A percentile compares a stretch with the other conserved stretches of the same genome.
Evolutionary conservation across 1,139 yeast genomes (phyloP).

Genomic region (Geotrichum europaeum): DNA sequence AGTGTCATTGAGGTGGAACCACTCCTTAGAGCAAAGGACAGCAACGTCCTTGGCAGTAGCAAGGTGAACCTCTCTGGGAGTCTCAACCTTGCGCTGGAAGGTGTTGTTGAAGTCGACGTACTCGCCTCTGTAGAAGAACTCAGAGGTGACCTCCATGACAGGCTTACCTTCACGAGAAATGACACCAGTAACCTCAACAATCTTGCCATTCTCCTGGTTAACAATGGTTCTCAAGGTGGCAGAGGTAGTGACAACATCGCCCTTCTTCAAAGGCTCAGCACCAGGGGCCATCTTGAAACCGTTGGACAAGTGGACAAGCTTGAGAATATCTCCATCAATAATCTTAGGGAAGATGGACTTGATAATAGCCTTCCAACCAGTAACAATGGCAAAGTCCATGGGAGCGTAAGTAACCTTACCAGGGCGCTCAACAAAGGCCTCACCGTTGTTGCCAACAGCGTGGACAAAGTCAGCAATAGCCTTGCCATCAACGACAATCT

Average conservation of each 20-base stretch:
- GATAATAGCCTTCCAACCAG: slow-evolving; percentile 98
- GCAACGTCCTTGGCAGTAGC: slow-evolving; percentile 84
- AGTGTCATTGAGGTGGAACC: slow-evolving; percentile 80
- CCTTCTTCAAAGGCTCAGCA: slow-evolving; percentile 82
- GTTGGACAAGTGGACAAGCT: slow-evolving; percentile 89
- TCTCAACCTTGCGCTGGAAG: slow-evolving; percentile 80
- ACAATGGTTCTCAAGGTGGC: slow-evolving; percentile 86
- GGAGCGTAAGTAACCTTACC: slow-evolving; percentile 88
- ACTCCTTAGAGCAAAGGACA: slow-evolving; percentile 87
- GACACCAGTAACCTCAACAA: slow-evolving; percentile 92
- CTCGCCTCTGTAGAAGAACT: slow-evolving; percentile 92
- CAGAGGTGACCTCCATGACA: slow-evolving; percentile 90
- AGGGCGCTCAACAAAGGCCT: slow-evolving; percentile 85
- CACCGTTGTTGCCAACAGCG: slow-evolving; percentile 95
- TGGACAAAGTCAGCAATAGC: slow-evolving; percentile 90
- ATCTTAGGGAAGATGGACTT: slow-evolving; percentile 94
- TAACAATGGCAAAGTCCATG: slow-evolving; percentile 97
- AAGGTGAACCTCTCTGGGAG: slow-evolving; percentile 75
- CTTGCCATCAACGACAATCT: slow-evolving; percentile 62
- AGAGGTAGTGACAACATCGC: slow-evolving; percentile 73
- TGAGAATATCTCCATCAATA: slow-evolving; percentile 93
- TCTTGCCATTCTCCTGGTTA: slow-evolving; percentile 88
- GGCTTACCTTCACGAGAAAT: slow-evolving; percentile 69
- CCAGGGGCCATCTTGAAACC: slow-evolving; percentile 93
- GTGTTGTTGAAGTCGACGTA: slow-evolving; percentile 87